Evolutionary conservation across 2,329 filamentous ascomycete genomes (phyloP).

Genomic region (Claviceps sp.): DNA sequence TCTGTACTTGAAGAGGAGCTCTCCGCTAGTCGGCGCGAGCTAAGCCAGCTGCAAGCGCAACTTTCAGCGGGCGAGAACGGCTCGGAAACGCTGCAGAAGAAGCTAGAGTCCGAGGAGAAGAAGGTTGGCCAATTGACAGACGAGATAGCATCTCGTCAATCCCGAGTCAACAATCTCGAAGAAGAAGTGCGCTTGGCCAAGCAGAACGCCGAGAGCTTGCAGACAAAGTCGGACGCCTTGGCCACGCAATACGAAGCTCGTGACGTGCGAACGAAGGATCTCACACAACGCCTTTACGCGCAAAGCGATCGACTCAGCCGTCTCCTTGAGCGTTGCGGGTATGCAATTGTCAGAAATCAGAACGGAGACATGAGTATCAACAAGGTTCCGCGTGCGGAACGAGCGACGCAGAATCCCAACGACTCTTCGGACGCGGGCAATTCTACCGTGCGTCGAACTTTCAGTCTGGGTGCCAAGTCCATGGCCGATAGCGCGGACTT

Average conservation of each 20-base stretch:
- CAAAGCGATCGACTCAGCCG: conserved; percentile 76
- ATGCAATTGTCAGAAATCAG: conserved; percentile 57
- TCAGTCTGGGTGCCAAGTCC: conserved; percentile 32
- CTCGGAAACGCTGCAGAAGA: conserved; percentile 62
- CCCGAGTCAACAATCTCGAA: conserved; percentile 62
- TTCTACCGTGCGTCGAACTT: conserved; percentile 37
- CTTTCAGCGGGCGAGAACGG: conserved; percentile 76
- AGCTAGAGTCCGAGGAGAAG: conserved; percentile 61
- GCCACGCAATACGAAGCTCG: conserved; percentile 53
- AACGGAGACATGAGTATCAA: conserved; percentile 63
- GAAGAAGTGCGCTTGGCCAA: conserved; percentile 59
- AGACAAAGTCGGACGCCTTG: conserved; percentile 37
- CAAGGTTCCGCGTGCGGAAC: conserved; percentile 50
- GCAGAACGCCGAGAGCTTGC: conserved; percentile 45
- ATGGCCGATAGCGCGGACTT: conserved; percentile 53
- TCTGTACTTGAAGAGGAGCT: conserved; percentile 42
- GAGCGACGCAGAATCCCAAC: conserved; percentile 39
- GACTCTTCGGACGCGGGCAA: conserved; percentile 43
- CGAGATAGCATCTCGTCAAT: conserved; percentile 60
- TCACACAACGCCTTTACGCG: conserved; percentile 70
- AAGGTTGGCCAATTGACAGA: conserved; percentile 55
- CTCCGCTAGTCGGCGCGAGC: conserved; percentile 53
- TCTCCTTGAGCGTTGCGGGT: conserved; percentile 77
- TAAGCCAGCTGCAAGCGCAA: conserved; percentile 54
- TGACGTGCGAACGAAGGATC: conserved; percentile 61